Evolutionary conservation across 768 basidiomycete species (phyloP).

Genomic region (Tricholoma flavovirens): DNA sequence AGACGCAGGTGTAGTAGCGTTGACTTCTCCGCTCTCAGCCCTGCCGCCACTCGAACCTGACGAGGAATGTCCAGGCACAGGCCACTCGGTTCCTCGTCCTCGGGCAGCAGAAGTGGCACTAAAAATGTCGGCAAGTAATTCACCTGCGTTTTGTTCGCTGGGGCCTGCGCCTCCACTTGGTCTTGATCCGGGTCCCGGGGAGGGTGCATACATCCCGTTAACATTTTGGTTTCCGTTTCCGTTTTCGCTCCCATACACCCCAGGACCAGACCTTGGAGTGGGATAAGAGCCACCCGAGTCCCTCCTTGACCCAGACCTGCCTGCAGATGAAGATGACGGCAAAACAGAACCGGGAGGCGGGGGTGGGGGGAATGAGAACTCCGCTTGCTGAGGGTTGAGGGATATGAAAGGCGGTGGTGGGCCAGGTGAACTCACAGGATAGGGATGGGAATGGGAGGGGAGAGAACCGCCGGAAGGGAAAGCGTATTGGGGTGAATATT

Average conservation of each 20-base stretch:
- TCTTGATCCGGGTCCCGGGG: background rate
- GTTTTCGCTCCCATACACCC: background rate
- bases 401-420: conserved; percentile 28
- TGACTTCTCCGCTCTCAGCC: background rate
- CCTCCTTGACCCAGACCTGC: conserved; percentile 11
- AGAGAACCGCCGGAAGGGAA: conserved; percentile 22
- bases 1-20: background rate
- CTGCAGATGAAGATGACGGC: background rate
- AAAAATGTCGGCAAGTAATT: conserved; percentile 5
- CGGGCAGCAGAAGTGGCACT: conserved; percentile 10
- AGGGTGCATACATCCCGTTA: background rate
- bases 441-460: conserved; percentile 23
- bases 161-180: background rate
- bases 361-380: conserved; percentile 15
- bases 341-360: conserved; percentile 7
- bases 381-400: conserved; percentile 16
- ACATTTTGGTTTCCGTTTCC: background rate
- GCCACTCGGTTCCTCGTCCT: conserved; percentile 25
- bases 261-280: background rate
- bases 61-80: conserved; percentile 20
- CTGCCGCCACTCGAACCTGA: background rate
- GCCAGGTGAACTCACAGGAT: conserved; percentile 5
- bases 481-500: conserved; percentile 1
- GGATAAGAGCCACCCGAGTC: conserved; percentile 5
- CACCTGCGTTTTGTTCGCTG: conserved; percentile 17